Evolutionary conservation across 495 filamentous ascomycete species (phyloP), one percentile per base, ranked within the genome.

Genomic region (Xylaria bambusicola): DNA sequence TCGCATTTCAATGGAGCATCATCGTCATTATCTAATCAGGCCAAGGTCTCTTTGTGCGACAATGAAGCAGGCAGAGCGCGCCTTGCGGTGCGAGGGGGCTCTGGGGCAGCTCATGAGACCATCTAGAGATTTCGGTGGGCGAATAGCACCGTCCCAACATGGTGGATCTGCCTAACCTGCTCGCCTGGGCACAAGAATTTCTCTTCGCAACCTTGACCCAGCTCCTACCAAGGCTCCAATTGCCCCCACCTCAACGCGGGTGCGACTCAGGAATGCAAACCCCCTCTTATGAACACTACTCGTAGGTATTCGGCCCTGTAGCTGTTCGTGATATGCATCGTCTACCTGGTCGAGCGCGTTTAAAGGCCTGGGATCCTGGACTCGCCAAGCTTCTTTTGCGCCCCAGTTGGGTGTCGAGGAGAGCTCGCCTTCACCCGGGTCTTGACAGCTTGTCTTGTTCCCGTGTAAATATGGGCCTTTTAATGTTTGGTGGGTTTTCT

Each of bases 1-100:
- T 35, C 21, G 15, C 31, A n/a, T 27, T 38, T 48, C 5, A 26
- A 15, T 0, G 33, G 50, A 41, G 50, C 50, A 9, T 23, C 27
- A 53, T 53, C 23, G 17, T 46, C 4, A 58, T 58, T 58, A 58
- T 58, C 46, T 51, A 58, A 58, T 47, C 56, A 51, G 47, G 7
- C 26, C 45, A 58, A 45, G 24, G 47, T 26, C 33, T 50, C 29
- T 42, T 47, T 47, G 53, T 56, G 41, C 53, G 21, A 54, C 52
- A n/a, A n/a, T n/a, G n/a, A n/a, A n/a, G 21, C 36, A 46, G 40
- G 26, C 18, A 47, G 10, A 47, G 40, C 46, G 18, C 46, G 23
- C 29, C n/a, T n/a, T n/a, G n/a, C n/a, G n/a, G n/a, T n/a, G 29
- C 29, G 29, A 5, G 5, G 29, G 29, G 46, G 56, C n/a, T n/a